Conservation (phyloP, 805 yeast species). For the Maudiozyma barnettii region DNA sequence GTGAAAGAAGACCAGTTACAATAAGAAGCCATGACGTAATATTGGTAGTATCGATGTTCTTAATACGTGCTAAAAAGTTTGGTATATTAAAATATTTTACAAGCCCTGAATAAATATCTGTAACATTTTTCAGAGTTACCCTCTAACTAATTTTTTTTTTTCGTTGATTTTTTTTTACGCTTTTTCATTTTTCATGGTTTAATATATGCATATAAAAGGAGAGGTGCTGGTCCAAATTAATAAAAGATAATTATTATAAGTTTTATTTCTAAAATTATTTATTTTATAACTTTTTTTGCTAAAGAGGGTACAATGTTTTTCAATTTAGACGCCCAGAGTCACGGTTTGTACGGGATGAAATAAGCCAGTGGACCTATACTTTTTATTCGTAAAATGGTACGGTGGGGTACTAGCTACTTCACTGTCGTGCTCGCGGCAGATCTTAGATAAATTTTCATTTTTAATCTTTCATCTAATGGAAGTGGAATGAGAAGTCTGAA, state of each 20-base stretch:
- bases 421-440: conserved; percentile 86
- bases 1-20: too few relatives aligned
- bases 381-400: conserved; percentile 5
- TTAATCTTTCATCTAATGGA: background rate
- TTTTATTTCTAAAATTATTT: background rate
- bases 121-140: background rate
- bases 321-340: conserved; percentile 74
- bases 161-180: too few relatives aligned
- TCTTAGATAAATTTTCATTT: conserved; percentile 53
- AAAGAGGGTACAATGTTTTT: conserved; percentile 34
- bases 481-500: conserved; percentile 7
- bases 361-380: conserved; percentile 29
- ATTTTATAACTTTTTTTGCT: background rate
- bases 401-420: conserved; percentile 12
- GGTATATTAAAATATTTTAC: too few relatives aligned
- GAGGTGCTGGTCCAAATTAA: background rate
- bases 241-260: background rate
- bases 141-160: background rate
- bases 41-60: too few relatives aligned
- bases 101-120: too few relatives aligned
- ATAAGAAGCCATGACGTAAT: too few relatives aligned
- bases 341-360: conserved; percentile 30
- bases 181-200: background rate
- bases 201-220: background rate
- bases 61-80: too few relatives aligned